Percentiles rank a stretch among this genome's conserved stretches.
phyloP scores from a whole-genome alignment of 129 eudicot species.

The Flaveria sonorensis region DNA sequence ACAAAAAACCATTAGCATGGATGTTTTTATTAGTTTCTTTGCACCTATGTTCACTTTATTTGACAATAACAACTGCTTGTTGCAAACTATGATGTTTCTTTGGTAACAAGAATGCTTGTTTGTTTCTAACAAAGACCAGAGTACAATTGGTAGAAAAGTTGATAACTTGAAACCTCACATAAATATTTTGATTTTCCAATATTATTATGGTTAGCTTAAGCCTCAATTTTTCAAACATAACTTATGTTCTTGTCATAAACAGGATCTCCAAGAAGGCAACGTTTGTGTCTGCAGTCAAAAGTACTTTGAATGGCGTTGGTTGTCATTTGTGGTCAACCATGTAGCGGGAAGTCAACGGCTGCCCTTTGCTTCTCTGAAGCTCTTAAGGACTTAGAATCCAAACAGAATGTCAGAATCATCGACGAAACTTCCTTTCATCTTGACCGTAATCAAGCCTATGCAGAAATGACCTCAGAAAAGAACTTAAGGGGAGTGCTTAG shows the following conservation, averaged over 20 bases:
- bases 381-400: slow-evolving; percentile 59
- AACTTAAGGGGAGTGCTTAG: slow-evolving; percentile 91
- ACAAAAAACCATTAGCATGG: neutral
- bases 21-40: no score
- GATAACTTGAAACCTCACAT: neutral
- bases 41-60: neutral
- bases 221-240: neutral
- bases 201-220: neutral
- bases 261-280: slow-evolving; percentile 27
- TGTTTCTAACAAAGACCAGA: neutral
- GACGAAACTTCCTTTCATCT: slow-evolving; percentile 85
- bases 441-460: slow-evolving; percentile 82
- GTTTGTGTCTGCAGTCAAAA: neutral
- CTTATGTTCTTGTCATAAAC: slow-evolving; percentile 18
- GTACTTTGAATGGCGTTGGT: slow-evolving; percentile 75
- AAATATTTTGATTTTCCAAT: neutral
- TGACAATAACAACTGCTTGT: neutral
- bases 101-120: neutral
- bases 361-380: slow-evolving; percentile 76
- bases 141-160: neutral
- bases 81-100: neutral
- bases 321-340: slow-evolving; percentile 92
- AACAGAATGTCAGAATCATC: slow-evolving; percentile 58
- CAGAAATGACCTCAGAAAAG: slow-evolving; percentile 85
- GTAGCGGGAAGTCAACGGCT: slow-evolving; percentile 93